Evolutionary conservation across 1,139 yeast genomes (phyloP), one percentile per base, ranked within the genome.

Genomic region (Geotrichum bryndzae): DNA sequence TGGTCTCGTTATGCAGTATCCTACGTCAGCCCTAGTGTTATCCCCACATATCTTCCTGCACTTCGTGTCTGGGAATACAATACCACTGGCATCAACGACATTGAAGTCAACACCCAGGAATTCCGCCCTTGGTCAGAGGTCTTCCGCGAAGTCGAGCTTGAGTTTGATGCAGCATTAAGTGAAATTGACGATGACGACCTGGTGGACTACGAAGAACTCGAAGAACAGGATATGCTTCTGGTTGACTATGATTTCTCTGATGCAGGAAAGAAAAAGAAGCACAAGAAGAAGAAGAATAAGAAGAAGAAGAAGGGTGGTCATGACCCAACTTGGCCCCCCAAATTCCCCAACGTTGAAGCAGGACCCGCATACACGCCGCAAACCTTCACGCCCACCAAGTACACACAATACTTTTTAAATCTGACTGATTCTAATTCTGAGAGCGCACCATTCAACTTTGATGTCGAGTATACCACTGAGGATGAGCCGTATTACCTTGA

Each of bases 41-140:
- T 90, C 5, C 96, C 96, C 1, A 90, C 96, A 0, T 90, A 86
- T 74, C 88, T 88, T 67, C 92, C 96, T 2, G 90, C 92, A 1
- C 72, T 90, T 63, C 77, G 96, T 65, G 86, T 90, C 1, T 90
- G 95, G 94, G 96, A 90, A 71, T 90, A 90, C 71, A 89, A 90
- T 70, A 82, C 82, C 56, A 82, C 90, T 0, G 86, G 79, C 0
- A 69, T 86, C 54, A 77, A 73, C 6, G 68, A 70, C 5, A 65
- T 46, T 58, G 50, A 66, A 66, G 60, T 64, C 64, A 55, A 69
- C 64, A 46, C 67, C 50, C 67, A 48, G 51, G 11, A 38, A 53
- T 33, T 51, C 33, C 25, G 53, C 15, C 61, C 61, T n/a, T 87
- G 91, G 92, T 79, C 77, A 63, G 70, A 71, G 6, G 84, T 86